Percentiles rank a stretch among this genome's conserved stretches.
These are phyloP conservation scores for Primulina tabacum DNA, from an alignment of 257 asterid genomes.

Conservation along the genomic window DNA sequence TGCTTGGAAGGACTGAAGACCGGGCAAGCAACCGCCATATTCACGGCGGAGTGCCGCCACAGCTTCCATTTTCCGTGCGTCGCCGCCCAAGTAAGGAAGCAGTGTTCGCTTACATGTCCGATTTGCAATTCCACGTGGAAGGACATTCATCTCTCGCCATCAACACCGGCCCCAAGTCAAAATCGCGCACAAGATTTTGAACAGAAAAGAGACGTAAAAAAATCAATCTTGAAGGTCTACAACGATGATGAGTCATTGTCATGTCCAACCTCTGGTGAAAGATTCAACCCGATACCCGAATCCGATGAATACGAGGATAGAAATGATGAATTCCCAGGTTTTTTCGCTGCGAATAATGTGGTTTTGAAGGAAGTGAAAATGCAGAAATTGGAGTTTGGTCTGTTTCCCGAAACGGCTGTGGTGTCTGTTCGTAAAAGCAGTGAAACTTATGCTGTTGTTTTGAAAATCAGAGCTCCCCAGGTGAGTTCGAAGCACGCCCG, in stretches of 20 bases:
- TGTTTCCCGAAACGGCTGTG: slow-evolving; percentile 71
- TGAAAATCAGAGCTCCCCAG: slow-evolving; percentile 65
- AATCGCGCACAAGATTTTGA: slow-evolving; percentile 7
- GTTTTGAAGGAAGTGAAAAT: slow-evolving; percentile 24
- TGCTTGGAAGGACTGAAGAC: slow-evolving; percentile 66
- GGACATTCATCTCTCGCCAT: slow-evolving; percentile 51
- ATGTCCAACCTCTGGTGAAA: slow-evolving; percentile 62
- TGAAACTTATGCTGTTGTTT: slow-evolving; percentile 66
- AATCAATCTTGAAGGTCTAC: slow-evolving; percentile 55
- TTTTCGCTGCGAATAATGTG: slow-evolving; percentile 38
- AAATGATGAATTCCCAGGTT: slow-evolving; percentile 74
- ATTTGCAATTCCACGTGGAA: slow-evolving; percentile 71
- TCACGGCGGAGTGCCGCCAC: slow-evolving; percentile 99
- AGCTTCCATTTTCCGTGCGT: slow-evolving; percentile 91
- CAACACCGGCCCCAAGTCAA: slow-evolving; percentile 13
- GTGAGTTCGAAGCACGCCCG: slow-evolving; percentile 27
- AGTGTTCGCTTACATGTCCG: slow-evolving; percentile 67
- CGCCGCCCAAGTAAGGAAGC: slow-evolving; percentile 66
- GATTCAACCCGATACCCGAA: slow-evolving; percentile 83
- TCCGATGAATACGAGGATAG: slow-evolving; percentile 77
- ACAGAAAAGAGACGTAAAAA: slow-evolving; percentile 9
- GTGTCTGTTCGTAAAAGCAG: slow-evolving; percentile 63
- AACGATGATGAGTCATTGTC: slow-evolving; percentile 89
- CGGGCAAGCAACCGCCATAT: slow-evolving; percentile 90
- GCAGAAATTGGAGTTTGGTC: slow-evolving; percentile 42